These are phyloP conservation scores for Crucibulum parvulum DNA, from an alignment of 1,284 basidiomycete genomes.

Conservation along the genomic window DNA sequence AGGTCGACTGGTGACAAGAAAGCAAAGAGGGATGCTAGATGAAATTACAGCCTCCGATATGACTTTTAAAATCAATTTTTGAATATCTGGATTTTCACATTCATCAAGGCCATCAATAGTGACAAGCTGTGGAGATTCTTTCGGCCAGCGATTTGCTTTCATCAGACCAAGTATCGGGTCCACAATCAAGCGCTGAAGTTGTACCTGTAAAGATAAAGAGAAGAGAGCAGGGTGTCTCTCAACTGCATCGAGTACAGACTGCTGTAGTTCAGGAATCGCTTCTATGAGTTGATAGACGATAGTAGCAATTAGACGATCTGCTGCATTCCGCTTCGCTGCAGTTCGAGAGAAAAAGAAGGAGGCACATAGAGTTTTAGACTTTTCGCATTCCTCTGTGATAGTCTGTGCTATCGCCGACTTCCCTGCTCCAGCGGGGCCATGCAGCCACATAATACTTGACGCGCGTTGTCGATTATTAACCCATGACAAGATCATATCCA, in stretches of 20 bases:
- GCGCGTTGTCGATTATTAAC: not conserved
- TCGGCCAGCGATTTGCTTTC: not conserved
- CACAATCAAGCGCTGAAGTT: not conserved
- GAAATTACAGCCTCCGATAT: not conserved
- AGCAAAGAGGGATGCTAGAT: not conserved
- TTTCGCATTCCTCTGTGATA: not conserved
- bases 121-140: not conserved
- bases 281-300: not conserved
- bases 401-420: not conserved
- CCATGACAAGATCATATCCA: not conserved
- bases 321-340: not conserved
- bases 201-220: not conserved
- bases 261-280: not conserved
- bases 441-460: not conserved
- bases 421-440: not conserved
- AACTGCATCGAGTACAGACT: conserved; percentile 5
- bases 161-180: not conserved
- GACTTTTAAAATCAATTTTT: conserved; percentile 1
- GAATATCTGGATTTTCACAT: conserved; percentile 3
- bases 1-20: conserved; percentile 11
- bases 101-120: conserved; percentile 12
- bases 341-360: not conserved
- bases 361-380: not conserved
- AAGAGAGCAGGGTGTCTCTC: not conserved
- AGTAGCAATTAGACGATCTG: not conserved